These are phyloP conservation scores for Kazachstania africana DNA, from an alignment of 805 yeast genomes.

Conservation along the genomic window DNA sequence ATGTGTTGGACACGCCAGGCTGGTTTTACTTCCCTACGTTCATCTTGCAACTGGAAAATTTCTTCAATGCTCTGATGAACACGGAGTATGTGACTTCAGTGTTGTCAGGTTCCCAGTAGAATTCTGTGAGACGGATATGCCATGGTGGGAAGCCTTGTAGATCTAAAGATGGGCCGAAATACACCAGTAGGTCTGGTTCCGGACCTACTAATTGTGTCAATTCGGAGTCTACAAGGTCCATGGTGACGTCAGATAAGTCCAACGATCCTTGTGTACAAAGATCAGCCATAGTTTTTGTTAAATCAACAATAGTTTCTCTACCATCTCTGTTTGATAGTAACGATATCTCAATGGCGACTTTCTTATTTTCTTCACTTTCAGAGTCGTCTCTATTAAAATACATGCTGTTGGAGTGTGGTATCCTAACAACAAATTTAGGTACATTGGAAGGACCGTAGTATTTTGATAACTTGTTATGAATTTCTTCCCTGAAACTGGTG, in stretches of 20 bases:
- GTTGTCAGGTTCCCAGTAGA: slow-evolving; percentile 85
- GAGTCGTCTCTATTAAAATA: slow-evolving; percentile 20
- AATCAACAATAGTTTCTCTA: slow-evolving; percentile 75
- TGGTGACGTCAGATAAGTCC: slow-evolving; percentile 52
- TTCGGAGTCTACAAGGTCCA: slow-evolving; percentile 65
- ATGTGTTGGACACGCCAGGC: too few species aligned
- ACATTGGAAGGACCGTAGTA: slow-evolving; percentile 64
- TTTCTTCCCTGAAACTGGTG: slow-evolving; percentile 43
- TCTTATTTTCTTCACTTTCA: slow-evolving; percentile 6
- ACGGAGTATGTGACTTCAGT: slow-evolving; percentile 71
- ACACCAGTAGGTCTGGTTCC: slow-evolving; percentile 84
- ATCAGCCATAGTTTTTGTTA: slow-evolving; percentile 77
- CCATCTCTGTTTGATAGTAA: slow-evolving; percentile 74
- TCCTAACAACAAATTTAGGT: slow-evolving; percentile 49
- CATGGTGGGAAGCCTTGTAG: slow-evolving; percentile 96
- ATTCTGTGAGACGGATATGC: slow-evolving; percentile 86
- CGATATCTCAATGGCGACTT: slow-evolving; percentile 48
- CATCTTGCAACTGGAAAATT: slow-evolving; percentile 68
- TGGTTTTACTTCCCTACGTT: slow-evolving; percentile 67
- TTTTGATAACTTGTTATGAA: slow-evolving; percentile 45
- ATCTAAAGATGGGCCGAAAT: slow-evolving; percentile 80
- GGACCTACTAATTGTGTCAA: slow-evolving; percentile 63
- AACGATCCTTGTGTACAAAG: slow-evolving; percentile 53
- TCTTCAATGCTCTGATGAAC: slow-evolving; percentile 64
- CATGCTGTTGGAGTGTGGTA: slow-evolving; percentile 54